phyloP scores from a whole-genome alignment of 202 grass and related monocot species.

The Brachypodium distachyon region DNA sequence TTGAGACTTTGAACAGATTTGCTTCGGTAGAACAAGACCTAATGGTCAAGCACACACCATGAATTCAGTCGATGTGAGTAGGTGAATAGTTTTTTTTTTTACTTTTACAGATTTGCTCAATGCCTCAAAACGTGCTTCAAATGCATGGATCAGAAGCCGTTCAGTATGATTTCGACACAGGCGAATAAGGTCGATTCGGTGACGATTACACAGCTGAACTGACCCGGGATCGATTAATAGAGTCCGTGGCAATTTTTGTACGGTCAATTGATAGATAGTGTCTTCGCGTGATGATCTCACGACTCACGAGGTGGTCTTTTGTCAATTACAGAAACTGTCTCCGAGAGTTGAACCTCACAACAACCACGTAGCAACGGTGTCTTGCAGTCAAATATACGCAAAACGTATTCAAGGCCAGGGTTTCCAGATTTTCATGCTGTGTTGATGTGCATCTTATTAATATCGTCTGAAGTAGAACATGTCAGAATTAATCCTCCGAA shows the following conservation, averaged over 20 bases:
- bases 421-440: neutral
- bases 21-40: neutral
- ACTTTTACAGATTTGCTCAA: neutral
- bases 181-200: neutral
- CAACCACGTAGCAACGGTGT: conserved; percentile 2
- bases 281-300: neutral
- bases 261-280: neutral
- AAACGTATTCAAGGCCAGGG: neutral
- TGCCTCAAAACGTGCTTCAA: neutral
- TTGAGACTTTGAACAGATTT: neutral
- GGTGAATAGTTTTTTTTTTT: neutral
- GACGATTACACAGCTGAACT: neutral
- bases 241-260: neutral
- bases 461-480: neutral
- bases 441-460: neutral
- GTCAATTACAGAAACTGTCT: neutral
- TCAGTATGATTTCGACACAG: neutral
- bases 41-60: neutral
- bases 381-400: neutral
- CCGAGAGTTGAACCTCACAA: neutral
- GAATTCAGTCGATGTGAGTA: neutral
- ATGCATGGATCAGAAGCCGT: neutral
- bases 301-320: neutral
- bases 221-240: neutral
- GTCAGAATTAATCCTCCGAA: neutral